phyloP scores from a whole-genome alignment of 345 rosid genomes.

The Hibiscus trionum region DNA sequence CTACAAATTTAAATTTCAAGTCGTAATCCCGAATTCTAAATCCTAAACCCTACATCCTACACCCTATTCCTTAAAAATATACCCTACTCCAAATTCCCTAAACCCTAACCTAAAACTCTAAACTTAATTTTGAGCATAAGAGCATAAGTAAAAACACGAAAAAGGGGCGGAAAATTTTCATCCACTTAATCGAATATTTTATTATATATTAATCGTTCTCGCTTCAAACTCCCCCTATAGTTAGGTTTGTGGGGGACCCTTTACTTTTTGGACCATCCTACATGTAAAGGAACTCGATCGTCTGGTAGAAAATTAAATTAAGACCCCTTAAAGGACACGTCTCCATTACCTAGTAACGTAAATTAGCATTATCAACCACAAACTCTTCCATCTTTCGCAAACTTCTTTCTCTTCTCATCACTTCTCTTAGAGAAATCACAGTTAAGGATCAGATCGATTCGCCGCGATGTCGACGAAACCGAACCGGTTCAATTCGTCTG shows the following conservation, averaged over 20 bases:
- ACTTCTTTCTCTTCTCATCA: neutral
- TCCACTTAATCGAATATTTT: neutral
- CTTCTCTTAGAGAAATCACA: no score
- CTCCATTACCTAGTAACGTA: slow-evolving; percentile 23
- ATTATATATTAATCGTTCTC: neutral
- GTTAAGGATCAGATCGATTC: slow-evolving; percentile 9
- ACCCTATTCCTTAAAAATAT: no score
- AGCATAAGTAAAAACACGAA: no score
- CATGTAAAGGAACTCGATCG: slow-evolving; percentile 16
- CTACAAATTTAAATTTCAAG: no score
- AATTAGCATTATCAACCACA: neutral
- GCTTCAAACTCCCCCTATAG: neutral
- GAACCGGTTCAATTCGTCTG: neutral
- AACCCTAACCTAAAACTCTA: no score
- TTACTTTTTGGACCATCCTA: slow-evolving; percentile 22
- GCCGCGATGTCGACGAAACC: neutral
- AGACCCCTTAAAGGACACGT: slow-evolving; percentile 2
- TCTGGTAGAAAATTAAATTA: neutral
- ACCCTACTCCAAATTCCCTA: no score
- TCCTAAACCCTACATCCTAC: no score
- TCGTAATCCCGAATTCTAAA: no score
- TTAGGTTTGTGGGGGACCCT: slow-evolving; percentile 6
- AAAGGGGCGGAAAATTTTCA: no score
- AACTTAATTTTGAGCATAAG: no score
- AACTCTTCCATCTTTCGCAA: neutral